Evolutionary conservation across 352 stramenopile genomes (phyloP), one percentile per base, ranked within the genome.

Genomic region (Globisporangium polare): DNA sequence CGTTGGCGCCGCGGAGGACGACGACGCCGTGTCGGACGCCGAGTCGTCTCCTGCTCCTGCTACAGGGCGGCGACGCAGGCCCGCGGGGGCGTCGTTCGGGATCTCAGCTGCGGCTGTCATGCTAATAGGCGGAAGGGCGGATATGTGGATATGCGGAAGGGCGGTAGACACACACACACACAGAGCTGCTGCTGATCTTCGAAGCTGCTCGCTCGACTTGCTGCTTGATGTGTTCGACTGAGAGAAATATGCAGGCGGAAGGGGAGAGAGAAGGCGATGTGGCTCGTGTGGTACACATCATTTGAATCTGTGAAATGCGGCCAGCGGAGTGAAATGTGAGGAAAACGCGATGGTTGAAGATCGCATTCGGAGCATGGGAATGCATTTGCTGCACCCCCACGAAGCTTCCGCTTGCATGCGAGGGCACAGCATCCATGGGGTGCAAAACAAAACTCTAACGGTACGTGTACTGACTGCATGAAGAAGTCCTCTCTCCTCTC

Each of bases 11-110:
- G 58, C 22, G 17, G 58, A 58, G 29, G 61, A 58, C 33, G 53
- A 63, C 53, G 61, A 58, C 27, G 62, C 62, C 20, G 62, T 65
- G 26, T 59, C 57, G 31, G 51, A 60, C 17, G 31, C 22, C 43
- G 60, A 41, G 52, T 55, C 59, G n/a, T 65, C 59, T 20, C 41
- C 12, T 26, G 15, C 62, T 29, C 35, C 49, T n/a, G 58, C 47
- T 13, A 69, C 73, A 42, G 74, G 68, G 17, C 79, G 79, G 15
- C 75, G 67, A 5, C 67, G 67, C 50, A 73, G 63, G 2, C 67
- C 67, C 6, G 41, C 55, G 26, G 50, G n/a, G 10, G 65, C 54
- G 29, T 50, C 66, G 3, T 65, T 33, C 26, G 45, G 31, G 33
- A 53, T 39, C 29, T 62, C 42, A 13, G 47, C 52, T 43, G 66